phyloP scores from a whole-genome alignment of 2,329 filamentous ascomycete species.

The Mycosphaerella arachidis region DNA sequence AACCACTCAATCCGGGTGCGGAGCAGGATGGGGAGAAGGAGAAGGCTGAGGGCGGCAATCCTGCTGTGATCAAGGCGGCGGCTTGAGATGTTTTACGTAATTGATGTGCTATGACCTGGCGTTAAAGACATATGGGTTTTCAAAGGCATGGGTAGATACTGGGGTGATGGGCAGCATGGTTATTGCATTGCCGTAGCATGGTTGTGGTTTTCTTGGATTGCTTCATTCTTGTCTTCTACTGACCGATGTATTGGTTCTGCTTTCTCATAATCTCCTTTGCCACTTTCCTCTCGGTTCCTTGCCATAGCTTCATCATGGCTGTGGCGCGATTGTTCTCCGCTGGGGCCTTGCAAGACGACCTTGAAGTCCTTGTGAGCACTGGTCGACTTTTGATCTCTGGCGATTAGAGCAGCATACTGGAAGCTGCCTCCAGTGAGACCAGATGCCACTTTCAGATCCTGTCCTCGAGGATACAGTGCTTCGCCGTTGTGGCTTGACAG shows the following conservation, averaged over 20 bases:
- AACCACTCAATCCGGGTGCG: constrained; percentile 42
- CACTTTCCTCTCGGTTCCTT: neutral
- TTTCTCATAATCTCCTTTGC: no score
- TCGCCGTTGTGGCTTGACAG: neutral
- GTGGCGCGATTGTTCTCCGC: neutral
- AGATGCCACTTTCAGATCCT: neutral
- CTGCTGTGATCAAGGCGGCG: constrained; percentile 2
- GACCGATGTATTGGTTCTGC: neutral
- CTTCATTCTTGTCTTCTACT: neutral
- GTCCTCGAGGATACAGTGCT: neutral
- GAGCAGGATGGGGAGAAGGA: constrained; percentile 23
- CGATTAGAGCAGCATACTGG: neutral
- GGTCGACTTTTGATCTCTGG: neutral
- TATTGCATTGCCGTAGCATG: neutral
- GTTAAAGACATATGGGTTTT: neutral
- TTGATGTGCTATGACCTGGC: neutral
- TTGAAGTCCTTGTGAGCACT: neutral
- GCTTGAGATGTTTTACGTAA: constrained; percentile 4
- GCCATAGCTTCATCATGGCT: neutral
- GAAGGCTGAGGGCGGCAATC: constrained; percentile 7
- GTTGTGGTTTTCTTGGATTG: neutral
- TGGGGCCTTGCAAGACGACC: neutral
- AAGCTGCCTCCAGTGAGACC: no score
- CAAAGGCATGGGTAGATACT: neutral
- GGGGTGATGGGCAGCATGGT: neutral